These are phyloP conservation scores for Penicillium sp. DNA, from an alignment of 2,329 filamentous ascomycete species.

Conservation along the genomic window DNA sequence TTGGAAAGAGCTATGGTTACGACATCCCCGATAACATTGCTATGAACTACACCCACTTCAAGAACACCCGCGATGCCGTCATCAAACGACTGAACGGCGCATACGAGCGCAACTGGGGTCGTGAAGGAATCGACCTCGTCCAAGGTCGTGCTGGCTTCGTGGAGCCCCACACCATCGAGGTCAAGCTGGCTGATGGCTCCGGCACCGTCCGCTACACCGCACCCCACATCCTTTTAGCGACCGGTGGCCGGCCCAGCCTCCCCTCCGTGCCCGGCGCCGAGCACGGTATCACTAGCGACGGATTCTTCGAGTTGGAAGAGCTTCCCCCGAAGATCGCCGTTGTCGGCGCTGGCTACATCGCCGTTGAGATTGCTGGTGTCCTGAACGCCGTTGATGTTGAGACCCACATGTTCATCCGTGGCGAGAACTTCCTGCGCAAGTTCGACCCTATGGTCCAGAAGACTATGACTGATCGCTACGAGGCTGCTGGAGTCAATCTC, in stretches of 20 bases:
- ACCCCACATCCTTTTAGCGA: conserved; percentile 51
- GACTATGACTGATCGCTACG: conserved; percentile 54
- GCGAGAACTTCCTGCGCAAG: conserved; percentile 50
- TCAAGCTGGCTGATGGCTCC: conserved; percentile 44
- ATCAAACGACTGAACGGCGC: conserved; percentile 49
- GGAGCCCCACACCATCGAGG: conserved; percentile 47
- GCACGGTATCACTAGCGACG: conserved; percentile 53
- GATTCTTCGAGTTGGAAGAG: conserved; percentile 53
- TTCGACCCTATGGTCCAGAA: conserved; percentile 56
- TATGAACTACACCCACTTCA: conserved; percentile 50
- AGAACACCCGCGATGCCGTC: conserved; percentile 48
- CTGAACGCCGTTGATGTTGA: conserved; percentile 52
- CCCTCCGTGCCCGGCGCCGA: conserved; percentile 48
- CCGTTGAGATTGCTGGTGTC: conserved; percentile 53
- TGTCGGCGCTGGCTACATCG: conserved; percentile 54
- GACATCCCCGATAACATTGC: conserved; percentile 45
- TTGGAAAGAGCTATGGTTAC: conserved; percentile 51
- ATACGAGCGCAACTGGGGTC: conserved; percentile 53
- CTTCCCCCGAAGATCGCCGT: conserved; percentile 52
- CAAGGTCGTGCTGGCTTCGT: conserved; percentile 51
- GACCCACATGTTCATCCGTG: conserved; percentile 53
- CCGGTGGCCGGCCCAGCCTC: conserved; percentile 48
- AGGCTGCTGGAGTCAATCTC: conserved; percentile 49
- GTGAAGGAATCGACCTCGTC: conserved; percentile 52
- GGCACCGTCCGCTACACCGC: conserved; percentile 43